phyloP scores from a whole-genome alignment of 2,329 filamentous ascomycete genomes.

The Aquanectria penicillioides region DNA sequence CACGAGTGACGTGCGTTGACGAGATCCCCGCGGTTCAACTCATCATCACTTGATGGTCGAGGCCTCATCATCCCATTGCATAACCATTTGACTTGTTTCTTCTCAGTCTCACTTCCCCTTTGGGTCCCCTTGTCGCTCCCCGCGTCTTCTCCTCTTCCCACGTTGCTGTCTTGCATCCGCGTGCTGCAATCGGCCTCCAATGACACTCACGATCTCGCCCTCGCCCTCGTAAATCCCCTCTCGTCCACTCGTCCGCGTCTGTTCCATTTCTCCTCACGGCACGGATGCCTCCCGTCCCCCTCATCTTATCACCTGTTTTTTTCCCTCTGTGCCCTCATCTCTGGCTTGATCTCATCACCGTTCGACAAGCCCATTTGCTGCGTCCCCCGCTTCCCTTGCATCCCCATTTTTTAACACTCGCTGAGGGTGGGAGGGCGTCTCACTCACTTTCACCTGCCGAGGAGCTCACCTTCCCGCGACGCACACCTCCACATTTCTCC shows the following conservation, averaged over 20 bases:
- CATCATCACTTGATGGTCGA: slow-evolving; percentile 10
- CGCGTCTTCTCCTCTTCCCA: background rate
- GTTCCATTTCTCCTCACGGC: slow-evolving; percentile 1
- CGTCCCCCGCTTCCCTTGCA: slow-evolving; percentile 10
- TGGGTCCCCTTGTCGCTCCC: background rate
- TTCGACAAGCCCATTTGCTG: no score
- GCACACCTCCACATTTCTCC: slow-evolving; percentile 1
- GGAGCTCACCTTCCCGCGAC: background rate
- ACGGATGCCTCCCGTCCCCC: background rate
- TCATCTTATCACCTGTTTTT: slow-evolving; percentile 13
- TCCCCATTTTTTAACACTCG: no score
- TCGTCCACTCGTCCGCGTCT: slow-evolving; percentile 19
- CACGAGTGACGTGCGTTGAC: slow-evolving; percentile 38
- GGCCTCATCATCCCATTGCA: background rate
- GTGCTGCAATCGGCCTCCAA: slow-evolving; percentile 15
- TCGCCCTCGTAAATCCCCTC: slow-evolving; percentile 25
- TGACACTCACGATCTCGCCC: slow-evolving; percentile 23
- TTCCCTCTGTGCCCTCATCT: slow-evolving; percentile 11
- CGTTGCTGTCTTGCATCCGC: slow-evolving; percentile 9
- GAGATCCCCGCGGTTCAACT: slow-evolving; percentile 22
- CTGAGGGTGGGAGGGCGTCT: no score
- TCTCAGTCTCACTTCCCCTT: slow-evolving; percentile 8
- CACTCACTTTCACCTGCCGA: no score
- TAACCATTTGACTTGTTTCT: background rate
- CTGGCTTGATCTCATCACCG: slow-evolving; percentile 1